Evolutionary conservation across 805 yeast species (phyloP).

Genomic region (Yarrowia sp.): DNA sequence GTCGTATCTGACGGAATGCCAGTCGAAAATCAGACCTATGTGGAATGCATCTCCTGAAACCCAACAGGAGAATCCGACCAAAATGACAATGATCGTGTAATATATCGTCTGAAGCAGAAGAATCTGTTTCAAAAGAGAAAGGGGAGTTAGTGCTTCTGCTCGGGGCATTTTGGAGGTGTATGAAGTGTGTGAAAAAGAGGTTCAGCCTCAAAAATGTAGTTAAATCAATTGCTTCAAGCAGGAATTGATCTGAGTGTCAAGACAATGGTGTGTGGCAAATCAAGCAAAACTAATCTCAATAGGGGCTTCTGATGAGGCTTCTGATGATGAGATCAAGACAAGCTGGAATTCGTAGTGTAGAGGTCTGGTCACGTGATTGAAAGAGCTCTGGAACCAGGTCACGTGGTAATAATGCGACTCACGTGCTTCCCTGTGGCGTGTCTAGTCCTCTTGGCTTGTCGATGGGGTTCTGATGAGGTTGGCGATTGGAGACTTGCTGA

Average conservation of each 20-base stretch:
- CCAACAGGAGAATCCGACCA: conserved; percentile 69
- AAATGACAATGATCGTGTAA: conserved; percentile 71
- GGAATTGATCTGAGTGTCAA: too few species aligned
- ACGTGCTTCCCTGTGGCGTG: background rate
- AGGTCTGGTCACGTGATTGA: background rate
- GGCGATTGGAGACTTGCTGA: background rate
- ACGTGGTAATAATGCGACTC: background rate
- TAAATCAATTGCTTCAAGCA: too few species aligned
- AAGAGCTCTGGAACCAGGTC: background rate
- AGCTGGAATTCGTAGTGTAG: background rate
- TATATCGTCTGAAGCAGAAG: conserved; percentile 78
- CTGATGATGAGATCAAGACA: too few species aligned
- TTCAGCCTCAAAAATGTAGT: too few species aligned
- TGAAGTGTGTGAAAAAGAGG: background rate
- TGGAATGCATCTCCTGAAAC: conserved; percentile 75
- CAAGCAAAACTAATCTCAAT: background rate
- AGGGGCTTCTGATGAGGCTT: too few species aligned
- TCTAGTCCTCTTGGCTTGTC: background rate
- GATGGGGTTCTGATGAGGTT: background rate
- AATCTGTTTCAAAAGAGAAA: conserved; percentile 71
- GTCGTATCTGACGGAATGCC: conserved; percentile 74
- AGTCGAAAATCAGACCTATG: conserved; percentile 76
- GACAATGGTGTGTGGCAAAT: too few species aligned
- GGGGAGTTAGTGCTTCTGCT: conserved; percentile 61
- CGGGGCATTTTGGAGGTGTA: conserved; percentile 6